phyloP scores from a whole-genome alignment of 2,329 filamentous ascomycete genomes.

The Botrytis pseudocinerea region DNA sequence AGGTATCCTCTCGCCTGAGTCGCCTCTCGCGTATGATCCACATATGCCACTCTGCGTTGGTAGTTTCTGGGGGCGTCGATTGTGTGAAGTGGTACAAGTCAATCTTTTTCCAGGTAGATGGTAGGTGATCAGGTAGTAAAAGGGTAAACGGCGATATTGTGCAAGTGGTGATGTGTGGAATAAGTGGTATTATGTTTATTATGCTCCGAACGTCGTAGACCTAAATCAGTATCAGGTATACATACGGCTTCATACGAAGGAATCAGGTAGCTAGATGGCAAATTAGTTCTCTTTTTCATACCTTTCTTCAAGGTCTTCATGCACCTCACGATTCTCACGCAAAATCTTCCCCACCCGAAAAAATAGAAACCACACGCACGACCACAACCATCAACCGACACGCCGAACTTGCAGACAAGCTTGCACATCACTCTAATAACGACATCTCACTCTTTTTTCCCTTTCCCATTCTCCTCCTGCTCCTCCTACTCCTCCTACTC shows the following conservation, averaged over 20 bases:
- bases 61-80: constrained; percentile 12
- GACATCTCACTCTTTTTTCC: constrained; percentile 21
- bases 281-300: background rate
- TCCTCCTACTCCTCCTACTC: background rate
- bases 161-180: background rate
- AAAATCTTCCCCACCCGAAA: constrained; percentile 10
- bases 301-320: background rate
- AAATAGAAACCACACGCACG: constrained; percentile 9
- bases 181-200: background rate
- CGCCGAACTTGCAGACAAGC: constrained; percentile 23
- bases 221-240: background rate
- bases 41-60: constrained; percentile 20
- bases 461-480: background rate
- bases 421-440: constrained; percentile 24
- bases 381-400: constrained; percentile 17
- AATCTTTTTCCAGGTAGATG: constrained; percentile 13
- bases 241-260: background rate
- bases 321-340: constrained; percentile 10
- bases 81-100: constrained; percentile 6
- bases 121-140: constrained; percentile 13
- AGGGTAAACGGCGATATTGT: background rate
- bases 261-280: background rate
- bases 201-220: background rate
- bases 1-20: constrained; percentile 5
- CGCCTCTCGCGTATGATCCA: constrained; percentile 19